These are phyloP conservation scores for Sclerotinia glacialis DNA, from an alignment of 2,329 filamentous ascomycete genomes.

Conservation along the genomic window DNA sequence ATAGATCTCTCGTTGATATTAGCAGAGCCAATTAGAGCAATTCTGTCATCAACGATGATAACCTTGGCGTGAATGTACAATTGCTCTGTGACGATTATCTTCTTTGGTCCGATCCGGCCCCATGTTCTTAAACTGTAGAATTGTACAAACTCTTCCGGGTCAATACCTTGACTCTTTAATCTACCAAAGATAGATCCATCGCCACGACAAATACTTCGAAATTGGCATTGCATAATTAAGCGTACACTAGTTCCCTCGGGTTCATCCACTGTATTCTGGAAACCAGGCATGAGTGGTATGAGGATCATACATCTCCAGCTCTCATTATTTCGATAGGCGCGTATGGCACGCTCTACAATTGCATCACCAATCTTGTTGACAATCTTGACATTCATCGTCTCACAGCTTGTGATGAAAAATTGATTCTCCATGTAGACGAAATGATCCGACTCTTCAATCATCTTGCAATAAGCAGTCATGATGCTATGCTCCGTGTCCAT, in stretches of 20 bases:
- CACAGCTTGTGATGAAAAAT: slow-evolving; percentile 93
- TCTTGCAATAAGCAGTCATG: slow-evolving; percentile 89
- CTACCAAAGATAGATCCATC: slow-evolving; percentile 89
- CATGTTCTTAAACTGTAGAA: slow-evolving; percentile 92
- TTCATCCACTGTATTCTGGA: slow-evolving; percentile 92
- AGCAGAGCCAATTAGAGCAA: slow-evolving; percentile 91
- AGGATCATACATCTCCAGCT: slow-evolving; percentile 88
- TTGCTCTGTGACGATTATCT: slow-evolving; percentile 87
- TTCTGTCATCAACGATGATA: slow-evolving; percentile 91
- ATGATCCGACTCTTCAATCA: slow-evolving; percentile 93
- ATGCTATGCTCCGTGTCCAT: slow-evolving; percentile 90
- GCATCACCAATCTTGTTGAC: slow-evolving; percentile 93
- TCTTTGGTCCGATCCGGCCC: slow-evolving; percentile 82
- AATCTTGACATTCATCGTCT: slow-evolving; percentile 82
- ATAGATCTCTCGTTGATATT: slow-evolving; percentile 99
- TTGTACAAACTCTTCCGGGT: slow-evolving; percentile 91
- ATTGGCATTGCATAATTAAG: slow-evolving; percentile 95
- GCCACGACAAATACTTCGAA: slow-evolving; percentile 90
- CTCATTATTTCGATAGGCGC: slow-evolving; percentile 78
- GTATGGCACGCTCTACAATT: slow-evolving; percentile 84
- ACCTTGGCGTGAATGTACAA: slow-evolving; percentile 97
- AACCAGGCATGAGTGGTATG: slow-evolving; percentile 96
- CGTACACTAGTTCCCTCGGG: slow-evolving; percentile 93
- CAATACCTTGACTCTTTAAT: slow-evolving; percentile 73
- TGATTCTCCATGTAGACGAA: slow-evolving; percentile 99